Evolutionary conservation across 257 asterid genomes (phyloP).

Genomic region (Echites panduratus): DNA sequence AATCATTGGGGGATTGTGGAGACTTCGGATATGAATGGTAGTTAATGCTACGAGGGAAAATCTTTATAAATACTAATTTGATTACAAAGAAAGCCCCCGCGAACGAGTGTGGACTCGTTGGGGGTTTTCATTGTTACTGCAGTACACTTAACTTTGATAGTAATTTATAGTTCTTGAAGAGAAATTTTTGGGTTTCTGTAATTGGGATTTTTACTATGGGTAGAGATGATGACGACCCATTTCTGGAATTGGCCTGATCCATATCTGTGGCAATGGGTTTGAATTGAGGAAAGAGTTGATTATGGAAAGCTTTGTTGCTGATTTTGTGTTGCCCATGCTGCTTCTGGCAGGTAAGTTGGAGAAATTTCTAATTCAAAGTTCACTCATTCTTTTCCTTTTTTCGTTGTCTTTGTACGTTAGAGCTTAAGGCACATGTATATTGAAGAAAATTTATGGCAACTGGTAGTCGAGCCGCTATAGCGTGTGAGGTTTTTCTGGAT

Average conservation of each 20-base stretch:
- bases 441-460: not conserved
- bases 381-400: not conserved
- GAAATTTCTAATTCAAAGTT: slow-evolving; percentile 1
- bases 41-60: not conserved
- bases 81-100: slow-evolving; percentile 4
- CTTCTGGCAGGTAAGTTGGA: slow-evolving; percentile 49
- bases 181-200: slow-evolving; percentile 4
- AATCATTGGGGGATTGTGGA: not conserved
- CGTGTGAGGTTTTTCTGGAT: not conserved
- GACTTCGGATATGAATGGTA: not conserved
- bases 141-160: not conserved
- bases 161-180: not conserved
- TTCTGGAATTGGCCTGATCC: slow-evolving; percentile 1
- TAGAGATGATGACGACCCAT: slow-evolving; percentile 5
- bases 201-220: slow-evolving; percentile 11
- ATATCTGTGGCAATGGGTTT: slow-evolving; percentile 23
- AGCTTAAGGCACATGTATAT: not conserved
- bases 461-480: not conserved
- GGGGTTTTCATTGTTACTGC: slow-evolving; percentile 1
- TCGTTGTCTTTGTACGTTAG: not conserved
- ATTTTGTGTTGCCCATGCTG: slow-evolving; percentile 68
- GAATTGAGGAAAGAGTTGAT: slow-evolving; percentile 29
- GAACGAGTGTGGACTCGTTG: slow-evolving; percentile 10
- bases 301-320: slow-evolving; percentile 61
- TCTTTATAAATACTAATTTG: not conserved